phyloP scores from a whole-genome alignment of 192 early-diverging fungal genomes.

The Dimargaris verticillata region DNA sequence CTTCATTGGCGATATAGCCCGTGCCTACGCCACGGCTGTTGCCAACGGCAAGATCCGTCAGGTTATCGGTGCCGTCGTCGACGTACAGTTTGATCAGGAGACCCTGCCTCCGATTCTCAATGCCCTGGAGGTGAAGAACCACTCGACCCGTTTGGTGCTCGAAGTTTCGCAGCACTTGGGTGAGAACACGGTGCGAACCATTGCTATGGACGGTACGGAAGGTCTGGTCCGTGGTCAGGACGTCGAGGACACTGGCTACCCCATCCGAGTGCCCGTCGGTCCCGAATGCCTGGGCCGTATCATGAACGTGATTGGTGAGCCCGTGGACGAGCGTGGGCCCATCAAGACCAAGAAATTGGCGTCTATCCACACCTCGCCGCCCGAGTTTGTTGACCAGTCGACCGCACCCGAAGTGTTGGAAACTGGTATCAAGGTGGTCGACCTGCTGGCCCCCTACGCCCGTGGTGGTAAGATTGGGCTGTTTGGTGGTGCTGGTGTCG shows the following conservation, averaged over 20 bases:
- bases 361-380: slow-evolving; percentile 84
- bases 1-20: no score
- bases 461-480: slow-evolving; percentile 98
- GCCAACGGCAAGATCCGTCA: slow-evolving; percentile 66
- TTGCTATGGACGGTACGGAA: slow-evolving; percentile 99
- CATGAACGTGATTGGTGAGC: slow-evolving; percentile 98
- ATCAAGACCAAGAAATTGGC: slow-evolving; percentile 74
- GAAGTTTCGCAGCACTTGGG: slow-evolving; percentile 95
- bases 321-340: slow-evolving; percentile 93
- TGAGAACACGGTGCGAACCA: slow-evolving; percentile 95
- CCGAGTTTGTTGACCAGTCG: slow-evolving; percentile 90
- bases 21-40: slow-evolving; percentile 44
- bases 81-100: slow-evolving; percentile 85
- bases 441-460: slow-evolving; percentile 91
- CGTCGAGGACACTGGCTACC: slow-evolving; percentile 81
- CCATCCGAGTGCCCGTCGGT: slow-evolving; percentile 85
- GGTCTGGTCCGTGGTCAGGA: slow-evolving; percentile 92
- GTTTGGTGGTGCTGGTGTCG: slow-evolving; percentile 98
- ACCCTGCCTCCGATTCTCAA: slow-evolving; percentile 88
- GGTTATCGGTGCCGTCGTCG: slow-evolving; percentile 97
- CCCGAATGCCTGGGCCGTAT: slow-evolving; percentile 92
- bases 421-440: slow-evolving; percentile 98
- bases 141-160: slow-evolving; percentile 71
- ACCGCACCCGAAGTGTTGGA: slow-evolving; percentile 86
- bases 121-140: slow-evolving; percentile 82